Percentiles rank a stretch among this genome's conserved stretches.
Conservation (phyloP, 192 early-diverging fungal species). For the Pecoramyces ruminantium region DNA sequence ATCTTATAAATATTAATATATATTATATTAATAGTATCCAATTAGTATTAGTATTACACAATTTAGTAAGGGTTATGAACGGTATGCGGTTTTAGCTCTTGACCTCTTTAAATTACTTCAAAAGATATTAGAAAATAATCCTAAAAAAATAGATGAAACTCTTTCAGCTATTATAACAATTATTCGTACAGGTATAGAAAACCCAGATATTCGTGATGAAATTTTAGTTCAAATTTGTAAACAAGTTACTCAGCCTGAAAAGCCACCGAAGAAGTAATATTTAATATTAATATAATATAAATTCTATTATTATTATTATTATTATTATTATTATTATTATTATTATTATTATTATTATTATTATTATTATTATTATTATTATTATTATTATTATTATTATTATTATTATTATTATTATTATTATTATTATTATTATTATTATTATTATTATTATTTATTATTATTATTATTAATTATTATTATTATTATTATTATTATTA, state of each 20-base stretch:
- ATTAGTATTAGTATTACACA: neutral
- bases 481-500: too few species aligned
- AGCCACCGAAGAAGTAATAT: neutral
- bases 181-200: neutral
- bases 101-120: neutral
- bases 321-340: too few species aligned
- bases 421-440: too few species aligned
- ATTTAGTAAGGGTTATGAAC: neutral
- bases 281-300: too few species aligned
- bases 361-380: too few species aligned
- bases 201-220: neutral
- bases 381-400: too few species aligned
- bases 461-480: too few species aligned
- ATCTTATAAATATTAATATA: too few species aligned
- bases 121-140: neutral
- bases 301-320: too few species aligned
- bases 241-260: neutral
- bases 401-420: too few species aligned
- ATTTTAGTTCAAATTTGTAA: neutral
- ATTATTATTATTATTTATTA: too few species aligned
- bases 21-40: neutral
- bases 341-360: too few species aligned
- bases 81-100: neutral
- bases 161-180: neutral
- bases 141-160: neutral